Evolutionary conservation across 2,329 filamentous ascomycete genomes (phyloP).

Genomic region (Microascus cirrosus): DNA sequence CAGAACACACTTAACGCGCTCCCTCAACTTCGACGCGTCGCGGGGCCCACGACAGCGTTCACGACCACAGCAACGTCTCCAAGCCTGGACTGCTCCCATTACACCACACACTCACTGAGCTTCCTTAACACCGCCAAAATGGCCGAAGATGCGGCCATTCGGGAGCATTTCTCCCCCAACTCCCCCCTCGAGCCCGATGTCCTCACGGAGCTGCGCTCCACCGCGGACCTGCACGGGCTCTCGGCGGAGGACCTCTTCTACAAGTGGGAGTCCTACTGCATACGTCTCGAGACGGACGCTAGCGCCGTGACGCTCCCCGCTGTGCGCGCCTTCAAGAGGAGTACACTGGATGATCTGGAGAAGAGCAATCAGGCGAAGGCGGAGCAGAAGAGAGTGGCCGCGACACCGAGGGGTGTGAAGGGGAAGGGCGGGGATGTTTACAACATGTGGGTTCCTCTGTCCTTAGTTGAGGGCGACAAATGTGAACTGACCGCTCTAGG

Average conservation of each 20-base stretch:
- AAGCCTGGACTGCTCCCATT: not conserved
- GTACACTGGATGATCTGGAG: slow-evolving; percentile 75
- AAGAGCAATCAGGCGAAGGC: slow-evolving; percentile 57
- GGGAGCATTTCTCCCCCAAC: slow-evolving; percentile 3
- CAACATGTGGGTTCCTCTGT: slow-evolving; percentile 48
- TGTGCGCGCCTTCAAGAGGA: slow-evolving; percentile 71
- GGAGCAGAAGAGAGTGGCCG: slow-evolving; percentile 49
- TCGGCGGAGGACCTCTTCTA: slow-evolving; percentile 81
- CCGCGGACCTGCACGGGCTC: slow-evolving; percentile 73
- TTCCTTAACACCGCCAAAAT: not conserved
- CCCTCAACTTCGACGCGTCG: not conserved
- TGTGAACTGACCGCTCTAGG: not conserved
- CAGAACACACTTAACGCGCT: slow-evolving; percentile 1
- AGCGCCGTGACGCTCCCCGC: slow-evolving; percentile 55
- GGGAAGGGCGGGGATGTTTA: slow-evolving; percentile 60
- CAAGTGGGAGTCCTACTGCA: slow-evolving; percentile 98
- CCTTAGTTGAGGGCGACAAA: not conserved
- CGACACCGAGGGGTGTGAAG: slow-evolving; percentile 49
- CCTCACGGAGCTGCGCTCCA: slow-evolving; percentile 69
- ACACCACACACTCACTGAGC: not conserved
- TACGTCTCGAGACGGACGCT: slow-evolving; percentile 82
- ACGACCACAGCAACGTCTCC: not conserved
- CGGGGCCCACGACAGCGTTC: not conserved
- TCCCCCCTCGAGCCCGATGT: slow-evolving; percentile 61
- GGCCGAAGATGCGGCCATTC: slow-evolving; percentile 1